These are phyloP conservation scores for Russula brevipes DNA, from an alignment of 768 basidiomycete genomes.

Conservation along the genomic window DNA sequence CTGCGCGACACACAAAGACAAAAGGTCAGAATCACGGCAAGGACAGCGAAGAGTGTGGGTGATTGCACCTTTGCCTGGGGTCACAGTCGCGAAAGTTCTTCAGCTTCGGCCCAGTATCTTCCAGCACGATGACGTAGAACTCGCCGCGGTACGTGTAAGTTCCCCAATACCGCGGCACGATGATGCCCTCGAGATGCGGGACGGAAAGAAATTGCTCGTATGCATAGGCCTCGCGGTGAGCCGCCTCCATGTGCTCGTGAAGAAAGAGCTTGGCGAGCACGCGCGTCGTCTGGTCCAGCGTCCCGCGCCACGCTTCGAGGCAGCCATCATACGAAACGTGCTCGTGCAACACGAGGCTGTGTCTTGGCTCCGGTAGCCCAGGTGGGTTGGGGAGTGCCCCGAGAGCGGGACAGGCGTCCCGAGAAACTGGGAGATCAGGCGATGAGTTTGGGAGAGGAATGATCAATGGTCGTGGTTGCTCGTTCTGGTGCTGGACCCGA, in stretches of 20 bases:
- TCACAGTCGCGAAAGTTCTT: constrained; percentile 9
- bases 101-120: constrained; percentile 12
- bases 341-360: constrained; percentile 9
- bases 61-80: constrained; percentile 4
- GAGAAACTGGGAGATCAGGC: background rate
- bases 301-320: constrained; percentile 19
- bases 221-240: constrained; percentile 10
- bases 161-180: constrained; percentile 14
- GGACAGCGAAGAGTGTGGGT: background rate
- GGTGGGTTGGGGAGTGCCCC: constrained; percentile 12
- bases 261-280: constrained; percentile 19
- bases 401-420: constrained; percentile 1
- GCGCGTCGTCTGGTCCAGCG: constrained; percentile 3
- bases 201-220: constrained; percentile 9
- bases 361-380: background rate
- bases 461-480: background rate
- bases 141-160: constrained; percentile 17
- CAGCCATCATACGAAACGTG: constrained; percentile 10
- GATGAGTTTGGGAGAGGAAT: background rate
- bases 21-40: background rate
- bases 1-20: background rate
- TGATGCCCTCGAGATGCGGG: constrained; percentile 4
- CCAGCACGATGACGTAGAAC: constrained; percentile 15
- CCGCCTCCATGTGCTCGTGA: constrained; percentile 12
- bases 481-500: background rate